Evolutionary conservation across 2,329 filamentous ascomycete genomes (phyloP).

Genomic region (Curvularia verruculosa): DNA sequence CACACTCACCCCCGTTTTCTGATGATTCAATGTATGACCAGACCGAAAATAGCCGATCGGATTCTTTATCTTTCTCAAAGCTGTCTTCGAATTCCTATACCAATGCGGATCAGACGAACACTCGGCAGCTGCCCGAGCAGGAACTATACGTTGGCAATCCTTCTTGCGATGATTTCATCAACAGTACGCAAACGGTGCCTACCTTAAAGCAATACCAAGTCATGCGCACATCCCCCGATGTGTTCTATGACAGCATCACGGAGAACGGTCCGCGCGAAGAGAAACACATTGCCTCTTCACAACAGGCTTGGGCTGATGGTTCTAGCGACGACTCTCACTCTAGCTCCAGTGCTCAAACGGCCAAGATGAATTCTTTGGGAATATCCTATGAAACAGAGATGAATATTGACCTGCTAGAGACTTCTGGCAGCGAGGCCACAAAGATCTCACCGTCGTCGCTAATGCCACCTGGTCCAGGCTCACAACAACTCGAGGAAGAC

Average conservation of each 20-base stretch:
- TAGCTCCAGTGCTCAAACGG: constrained; percentile 27
- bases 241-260: constrained; percentile 12
- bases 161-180: constrained; percentile 50
- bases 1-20: constrained; percentile 32
- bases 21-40: constrained; percentile 27
- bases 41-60: constrained; percentile 20
- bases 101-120: constrained; percentile 22
- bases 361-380: constrained; percentile 25
- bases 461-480: constrained; percentile 1
- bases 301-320: constrained; percentile 47
- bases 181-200: constrained; percentile 51
- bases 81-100: constrained; percentile 27
- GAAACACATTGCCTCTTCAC: constrained; percentile 9
- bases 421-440: constrained; percentile 5
- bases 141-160: constrained; percentile 30
- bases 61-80: constrained; percentile 25
- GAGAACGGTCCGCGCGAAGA: constrained; percentile 26
- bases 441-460: constrained; percentile 21
- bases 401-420: constrained; percentile 13
- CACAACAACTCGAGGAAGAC: constrained; percentile 51
- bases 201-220: constrained; percentile 35
- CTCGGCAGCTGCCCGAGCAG: constrained; percentile 26
- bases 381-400: constrained; percentile 16
- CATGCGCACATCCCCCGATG: constrained; percentile 8
- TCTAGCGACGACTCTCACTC: constrained; percentile 45